Evolutionary conservation across 2,329 filamentous ascomycete genomes (phyloP), one percentile per base, ranked within the genome.

Genomic region (Fusarium siculi): DNA sequence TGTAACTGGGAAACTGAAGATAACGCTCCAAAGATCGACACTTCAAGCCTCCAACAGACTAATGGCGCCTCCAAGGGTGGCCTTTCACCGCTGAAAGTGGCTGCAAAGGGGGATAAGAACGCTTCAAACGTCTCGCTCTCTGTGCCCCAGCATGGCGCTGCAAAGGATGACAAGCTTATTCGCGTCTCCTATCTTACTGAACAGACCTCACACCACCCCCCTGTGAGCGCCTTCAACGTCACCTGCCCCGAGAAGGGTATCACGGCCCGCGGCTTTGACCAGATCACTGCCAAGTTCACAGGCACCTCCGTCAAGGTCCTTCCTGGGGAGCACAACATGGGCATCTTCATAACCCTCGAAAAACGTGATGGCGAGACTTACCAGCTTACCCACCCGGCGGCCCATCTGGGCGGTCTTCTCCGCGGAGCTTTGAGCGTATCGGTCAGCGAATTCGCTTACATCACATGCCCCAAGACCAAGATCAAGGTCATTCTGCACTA

Each of bases 271-370:
- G 96, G 96, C 3, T 99, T 96, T 80, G 96, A 99, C 80, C 96
- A 99, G 85, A 92, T 99, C 78, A 96, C 93, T 76, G 96, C 96
- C 79, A 98, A 98, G 82, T 99, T 99, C 84, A 98, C 96, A 2
- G 96, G 96, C 64, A 98, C 96, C 23, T 96, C 93, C 76, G 89
- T 99, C 82, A 94, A 95, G 80, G 96, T 99, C 42, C 91, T 92
- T 28, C 94, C 96, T 1, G 96, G 96, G 72, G 92, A 95, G 80
- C 94, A 97, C 85, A 99, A 99, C 82, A 87, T 97, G 74, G 96
- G 96, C 73, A 98, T 99, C 77, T 99, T 98, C 84, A 92, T 99
- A 81, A 95, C 90, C 15, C 84, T 98, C 32, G 90, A 94, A 77
- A 92, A 91, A 72, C 88, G 93, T 59, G 90, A 92, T 76, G 89